Evolutionary conservation across 2,329 filamentous ascomycete genomes (phyloP).

Genomic region (Dothistroma septosporum): DNA sequence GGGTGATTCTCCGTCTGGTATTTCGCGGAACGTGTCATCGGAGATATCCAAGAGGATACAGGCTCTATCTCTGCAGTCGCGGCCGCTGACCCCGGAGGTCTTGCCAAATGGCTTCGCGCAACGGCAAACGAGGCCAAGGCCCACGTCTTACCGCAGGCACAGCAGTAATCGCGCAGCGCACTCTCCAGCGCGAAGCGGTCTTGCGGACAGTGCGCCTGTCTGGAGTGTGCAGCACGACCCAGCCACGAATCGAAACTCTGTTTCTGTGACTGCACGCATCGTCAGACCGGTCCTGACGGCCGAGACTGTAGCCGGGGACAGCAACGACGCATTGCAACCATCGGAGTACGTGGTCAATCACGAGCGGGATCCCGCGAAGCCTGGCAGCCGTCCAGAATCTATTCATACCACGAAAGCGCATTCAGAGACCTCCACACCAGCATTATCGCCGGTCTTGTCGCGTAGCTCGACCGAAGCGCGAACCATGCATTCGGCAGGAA

Average conservation of each 20-base stretch:
- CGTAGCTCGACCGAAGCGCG: conserved; percentile 20
- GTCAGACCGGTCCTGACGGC: conserved; percentile 54
- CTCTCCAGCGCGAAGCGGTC: conserved; percentile 6
- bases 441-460: conserved; percentile 17
- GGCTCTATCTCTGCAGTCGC: conserved; percentile 60
- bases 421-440: conserved; percentile 9
- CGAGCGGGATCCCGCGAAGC: conserved; percentile 22
- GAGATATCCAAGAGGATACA: conserved; percentile 94
- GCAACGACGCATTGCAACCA: conserved; percentile 42
- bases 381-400: background rate
- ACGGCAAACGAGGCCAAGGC: conserved; percentile 15
- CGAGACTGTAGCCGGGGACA: conserved; percentile 34
- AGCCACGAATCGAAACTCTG: conserved; percentile 59
- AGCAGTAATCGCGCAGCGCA: conserved; percentile 20
- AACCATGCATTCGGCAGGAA: conserved; percentile 18
- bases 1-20: conserved; percentile 33
- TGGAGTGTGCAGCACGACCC: conserved; percentile 41
- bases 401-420: conserved; percentile 3
- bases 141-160: conserved; percentile 20
- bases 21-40: conserved; percentile 75
- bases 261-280: conserved; percentile 85
- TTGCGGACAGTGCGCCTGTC: conserved; percentile 31
- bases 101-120: conserved; percentile 10
- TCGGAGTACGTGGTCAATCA: conserved; percentile 62
- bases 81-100: conserved; percentile 17